These are phyloP conservation scores for Perkinsus olseni DNA, from an alignment of 169 alveolate genomes.

Conservation along the genomic window DNA sequence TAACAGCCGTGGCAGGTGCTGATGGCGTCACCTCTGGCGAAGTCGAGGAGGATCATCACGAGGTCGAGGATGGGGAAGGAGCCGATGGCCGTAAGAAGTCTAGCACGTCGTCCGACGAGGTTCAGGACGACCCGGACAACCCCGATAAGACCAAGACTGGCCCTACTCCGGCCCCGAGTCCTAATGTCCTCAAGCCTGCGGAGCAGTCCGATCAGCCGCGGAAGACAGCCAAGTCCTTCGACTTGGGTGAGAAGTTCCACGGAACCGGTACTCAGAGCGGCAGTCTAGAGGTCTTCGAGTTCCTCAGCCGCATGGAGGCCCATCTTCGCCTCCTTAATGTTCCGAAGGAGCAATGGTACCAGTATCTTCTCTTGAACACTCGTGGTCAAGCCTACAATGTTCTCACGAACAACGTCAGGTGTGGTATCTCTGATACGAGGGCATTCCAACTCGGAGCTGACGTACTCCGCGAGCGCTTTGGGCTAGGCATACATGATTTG, in stretches of 20 bases:
- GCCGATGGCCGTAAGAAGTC: too few species aligned
- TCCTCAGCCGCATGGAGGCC: background rate
- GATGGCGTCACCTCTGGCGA: too few species aligned
- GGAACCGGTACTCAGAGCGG: background rate
- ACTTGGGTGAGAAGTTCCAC: background rate
- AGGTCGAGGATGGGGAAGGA: too few species aligned
- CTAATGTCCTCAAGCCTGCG: too few species aligned
- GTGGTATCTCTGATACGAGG: background rate
- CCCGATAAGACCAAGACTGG: too few species aligned
- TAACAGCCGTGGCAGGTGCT: too few species aligned
- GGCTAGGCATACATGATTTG: background rate
- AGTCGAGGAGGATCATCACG: too few species aligned
- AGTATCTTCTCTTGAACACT: background rate
- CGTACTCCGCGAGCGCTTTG: background rate
- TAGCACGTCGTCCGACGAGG: too few species aligned
- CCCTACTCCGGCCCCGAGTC: too few species aligned
- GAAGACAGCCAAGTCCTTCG: background rate
- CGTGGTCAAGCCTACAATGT: background rate
- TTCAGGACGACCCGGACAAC: too few species aligned
- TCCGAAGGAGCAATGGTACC: background rate
- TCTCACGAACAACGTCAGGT: background rate
- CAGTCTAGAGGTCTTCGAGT: background rate
- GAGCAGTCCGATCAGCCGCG: too few species aligned
- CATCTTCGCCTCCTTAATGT: background rate
- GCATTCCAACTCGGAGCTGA: background rate